Percentiles rank a stretch among this genome's conserved stretches.
Evolutionary conservation across 1,284 basidiomycete species (phyloP).

Genomic region (Trametes hirsuta): DNA sequence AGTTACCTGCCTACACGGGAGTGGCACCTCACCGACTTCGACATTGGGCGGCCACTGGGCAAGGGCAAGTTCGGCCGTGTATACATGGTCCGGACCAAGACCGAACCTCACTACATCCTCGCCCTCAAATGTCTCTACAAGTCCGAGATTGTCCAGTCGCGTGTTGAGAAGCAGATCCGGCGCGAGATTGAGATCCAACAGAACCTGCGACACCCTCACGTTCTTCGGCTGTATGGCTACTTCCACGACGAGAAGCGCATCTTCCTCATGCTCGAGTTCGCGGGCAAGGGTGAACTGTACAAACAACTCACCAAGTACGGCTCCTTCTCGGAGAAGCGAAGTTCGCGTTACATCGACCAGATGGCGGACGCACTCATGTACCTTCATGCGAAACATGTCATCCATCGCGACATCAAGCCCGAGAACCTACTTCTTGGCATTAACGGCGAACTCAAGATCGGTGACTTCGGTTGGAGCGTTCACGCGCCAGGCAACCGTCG

Average conservation of each 20-base stretch:
- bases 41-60: conserved; percentile 94
- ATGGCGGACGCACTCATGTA: conserved; percentile 97
- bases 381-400: conserved; percentile 95
- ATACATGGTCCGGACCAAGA: conserved; percentile 96
- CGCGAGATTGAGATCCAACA: conserved; percentile 99
- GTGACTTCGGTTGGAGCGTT: conserved; percentile 99
- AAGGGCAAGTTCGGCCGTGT: conserved; percentile 99
- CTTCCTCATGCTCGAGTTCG: conserved; percentile 97
- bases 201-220: conserved; percentile 95
- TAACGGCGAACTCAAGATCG: conserved; percentile 97
- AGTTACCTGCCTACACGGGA: conserved; percentile 75
- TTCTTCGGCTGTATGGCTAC: conserved; percentile 93
- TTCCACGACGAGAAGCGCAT: conserved; percentile 99
- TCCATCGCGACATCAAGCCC: conserved; percentile 99
- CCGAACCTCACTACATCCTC: conserved; percentile 88
- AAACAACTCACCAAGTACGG: conserved; percentile 89
- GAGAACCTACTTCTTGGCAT: conserved; percentile 96
- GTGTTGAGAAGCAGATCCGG: conserved; percentile 92
- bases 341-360: conserved; percentile 92
- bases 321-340: conserved; percentile 86
- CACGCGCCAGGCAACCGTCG: conserved; percentile 93
- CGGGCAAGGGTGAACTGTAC: conserved; percentile 95
- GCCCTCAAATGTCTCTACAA: conserved; percentile 99
- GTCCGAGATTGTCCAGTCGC: conserved; percentile 87
- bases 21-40: conserved; percentile 87